These are phyloP conservation scores for Endotrypanum monterogeii DNA, from an alignment of 208 protist genomes.

Conservation along the genomic window DNA sequence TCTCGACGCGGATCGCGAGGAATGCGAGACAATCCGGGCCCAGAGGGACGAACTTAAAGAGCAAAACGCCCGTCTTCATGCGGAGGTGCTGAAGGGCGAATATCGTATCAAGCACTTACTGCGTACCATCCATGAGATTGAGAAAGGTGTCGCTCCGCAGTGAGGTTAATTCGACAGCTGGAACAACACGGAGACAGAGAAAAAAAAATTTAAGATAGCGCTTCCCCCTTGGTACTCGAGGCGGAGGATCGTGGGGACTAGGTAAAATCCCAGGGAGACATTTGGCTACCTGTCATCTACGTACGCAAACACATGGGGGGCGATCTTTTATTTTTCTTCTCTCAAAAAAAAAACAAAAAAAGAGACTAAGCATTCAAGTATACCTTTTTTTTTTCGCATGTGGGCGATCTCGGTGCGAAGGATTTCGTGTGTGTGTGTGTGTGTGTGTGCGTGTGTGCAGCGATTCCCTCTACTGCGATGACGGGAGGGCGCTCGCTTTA, in stretches of 20 bases:
- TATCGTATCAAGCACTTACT: slow-evolving; percentile 90
- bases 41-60: slow-evolving; percentile 76
- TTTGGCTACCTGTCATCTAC: too few relatives aligned
- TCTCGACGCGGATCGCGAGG: slow-evolving; percentile 69
- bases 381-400: not conserved
- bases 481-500: too few relatives aligned
- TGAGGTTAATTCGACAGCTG: not conserved
- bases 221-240: too few relatives aligned
- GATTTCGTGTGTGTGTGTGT: not conserved
- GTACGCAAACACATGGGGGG: too few relatives aligned
- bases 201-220: not conserved
- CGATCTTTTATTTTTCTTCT: not conserved
- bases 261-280: too few relatives aligned
- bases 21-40: slow-evolving; percentile 78
- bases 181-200: not conserved
- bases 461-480: not conserved
- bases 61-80: slow-evolving; percentile 73
- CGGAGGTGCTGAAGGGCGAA: slow-evolving; percentile 69
- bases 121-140: slow-evolving; percentile 75
- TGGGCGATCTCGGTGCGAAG: not conserved
- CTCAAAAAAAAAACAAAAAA: not conserved
- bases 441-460: not conserved
- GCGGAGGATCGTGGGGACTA: too few relatives aligned
- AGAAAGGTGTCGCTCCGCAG: slow-evolving; percentile 5
- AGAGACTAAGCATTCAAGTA: not conserved